Evolutionary conservation across 2,329 filamentous ascomycete genomes (phyloP), one percentile per base, ranked within the genome.

Genomic region (Trichoderma koningiopsis): DNA sequence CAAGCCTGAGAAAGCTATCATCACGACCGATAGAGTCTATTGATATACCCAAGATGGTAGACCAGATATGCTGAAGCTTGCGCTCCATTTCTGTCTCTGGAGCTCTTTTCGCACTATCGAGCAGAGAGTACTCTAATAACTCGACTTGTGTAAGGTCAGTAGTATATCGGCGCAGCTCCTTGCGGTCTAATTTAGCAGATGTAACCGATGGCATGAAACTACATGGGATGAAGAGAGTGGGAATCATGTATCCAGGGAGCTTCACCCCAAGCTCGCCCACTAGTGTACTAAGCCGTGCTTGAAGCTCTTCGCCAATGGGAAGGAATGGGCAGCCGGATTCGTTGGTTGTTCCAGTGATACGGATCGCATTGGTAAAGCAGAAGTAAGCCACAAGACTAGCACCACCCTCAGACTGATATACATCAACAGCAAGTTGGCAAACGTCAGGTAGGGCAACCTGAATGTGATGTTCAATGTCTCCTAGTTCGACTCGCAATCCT

Each of bases 11-110:
- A 65, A 77, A 77, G 52, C 72, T 73, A 24, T 74, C 71, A 8
- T 73, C 71, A 4, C 75, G 70, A 8, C 79, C 76, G 31, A 84
- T 81, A 0, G 43, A 59, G 1, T 69, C 33, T 24, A 13, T 2
- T 0, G 52, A 37, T 5, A 71, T 62, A 8, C 16, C 59, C 2
- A 70, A 19, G n/a, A 57, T 52, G 2, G 16, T 31, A 2, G 68
- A 69, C 70, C 70, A 71, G 6, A 71, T 66, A 11, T 8, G 13
- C 6, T 70, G 70, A 1, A 71, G 31, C 19, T n/a, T 57, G 40
- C 33, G 6, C 47, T 71, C 70, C 57, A 70, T 67, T 2, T 52
- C 40, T 14, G 70, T 71, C 16, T 61, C 57, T 2, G 70, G 70
- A 6, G 60, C 55, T 55, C 68, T 57, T 24, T 66, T 69, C 19